Evolutionary conservation across 1,139 yeast species (phyloP).

Genomic region (Candida pseudoviswanathii): DNA sequence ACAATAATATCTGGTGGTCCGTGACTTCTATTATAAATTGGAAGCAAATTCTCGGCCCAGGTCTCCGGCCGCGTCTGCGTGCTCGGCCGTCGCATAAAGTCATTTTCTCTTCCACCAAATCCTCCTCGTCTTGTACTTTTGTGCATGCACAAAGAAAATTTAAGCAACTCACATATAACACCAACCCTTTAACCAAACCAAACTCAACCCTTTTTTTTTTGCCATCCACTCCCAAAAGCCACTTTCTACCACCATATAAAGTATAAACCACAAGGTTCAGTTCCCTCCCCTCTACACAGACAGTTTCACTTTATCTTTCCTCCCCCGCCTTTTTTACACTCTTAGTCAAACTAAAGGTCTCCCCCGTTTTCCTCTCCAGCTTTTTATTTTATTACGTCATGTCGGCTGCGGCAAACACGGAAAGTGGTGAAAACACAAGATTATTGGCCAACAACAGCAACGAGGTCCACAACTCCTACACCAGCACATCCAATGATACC

Average conservation of each 20-base stretch:
- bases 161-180: background rate
- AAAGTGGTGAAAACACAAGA: conserved; percentile 1
- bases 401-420: conserved; percentile 1
- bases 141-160: background rate
- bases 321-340: background rate
- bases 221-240: too few relatives aligned
- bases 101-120: background rate
- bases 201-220: too few relatives aligned
- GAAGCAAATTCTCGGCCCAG: background rate
- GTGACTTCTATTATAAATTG: background rate
- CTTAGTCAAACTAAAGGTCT: background rate
- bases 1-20: background rate
- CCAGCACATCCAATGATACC: background rate
- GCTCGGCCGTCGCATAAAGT: background rate
- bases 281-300: background rate
- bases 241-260: too few relatives aligned
- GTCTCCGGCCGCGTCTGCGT: too few relatives aligned
- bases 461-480: background rate
- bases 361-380: background rate
- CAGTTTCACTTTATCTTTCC: background rate
- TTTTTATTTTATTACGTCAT: background rate
- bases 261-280: background rate
- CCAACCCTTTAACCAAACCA: background rate
- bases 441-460: background rate
- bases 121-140: background rate